Conservation (phyloP, 768 basidiomycete species). For the Podaxis sp. region DNA sequence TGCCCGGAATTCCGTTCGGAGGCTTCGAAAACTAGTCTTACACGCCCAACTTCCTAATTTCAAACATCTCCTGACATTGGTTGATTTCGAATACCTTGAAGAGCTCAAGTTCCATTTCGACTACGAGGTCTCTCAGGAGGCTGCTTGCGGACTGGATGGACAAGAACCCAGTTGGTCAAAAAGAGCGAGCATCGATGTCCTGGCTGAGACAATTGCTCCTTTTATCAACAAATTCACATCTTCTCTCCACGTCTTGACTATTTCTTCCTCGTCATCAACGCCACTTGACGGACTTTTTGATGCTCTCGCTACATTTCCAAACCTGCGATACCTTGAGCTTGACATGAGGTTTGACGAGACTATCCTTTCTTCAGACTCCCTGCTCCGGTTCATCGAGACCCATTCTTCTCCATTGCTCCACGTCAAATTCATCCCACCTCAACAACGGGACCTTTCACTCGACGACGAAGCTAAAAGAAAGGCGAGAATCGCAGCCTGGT, state of each 20-base stretch:
- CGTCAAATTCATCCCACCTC: conserved; percentile 20
- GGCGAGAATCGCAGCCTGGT: background rate
- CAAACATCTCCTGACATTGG: background rate
- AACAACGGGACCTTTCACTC: background rate
- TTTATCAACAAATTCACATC: conserved; percentile 30
- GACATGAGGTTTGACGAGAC: conserved; percentile 21
- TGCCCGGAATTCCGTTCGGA: background rate
- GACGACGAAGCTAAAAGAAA: background rate
- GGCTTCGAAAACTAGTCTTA: conserved; percentile 1
- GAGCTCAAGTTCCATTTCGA: conserved; percentile 2
- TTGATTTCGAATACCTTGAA: conserved; percentile 5
- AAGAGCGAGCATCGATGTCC: background rate
- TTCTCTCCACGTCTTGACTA: conserved; percentile 27
- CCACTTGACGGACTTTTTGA: conserved; percentile 34
- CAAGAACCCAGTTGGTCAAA: background rate
- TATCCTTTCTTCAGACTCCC: conserved; percentile 22
- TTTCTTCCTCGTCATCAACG: conserved; percentile 29
- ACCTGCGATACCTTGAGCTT: conserved; percentile 23
- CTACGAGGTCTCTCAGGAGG: background rate
- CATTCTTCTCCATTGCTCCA: conserved; percentile 21
- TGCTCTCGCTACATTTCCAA: conserved; percentile 24
- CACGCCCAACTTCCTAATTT: background rate
- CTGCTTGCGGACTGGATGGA: background rate
- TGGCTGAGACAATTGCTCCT: conserved; percentile 22
- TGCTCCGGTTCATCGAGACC: conserved; percentile 21